Conservation (phyloP, 306 rosid genomes). For the Medicago lupulina region DNA sequence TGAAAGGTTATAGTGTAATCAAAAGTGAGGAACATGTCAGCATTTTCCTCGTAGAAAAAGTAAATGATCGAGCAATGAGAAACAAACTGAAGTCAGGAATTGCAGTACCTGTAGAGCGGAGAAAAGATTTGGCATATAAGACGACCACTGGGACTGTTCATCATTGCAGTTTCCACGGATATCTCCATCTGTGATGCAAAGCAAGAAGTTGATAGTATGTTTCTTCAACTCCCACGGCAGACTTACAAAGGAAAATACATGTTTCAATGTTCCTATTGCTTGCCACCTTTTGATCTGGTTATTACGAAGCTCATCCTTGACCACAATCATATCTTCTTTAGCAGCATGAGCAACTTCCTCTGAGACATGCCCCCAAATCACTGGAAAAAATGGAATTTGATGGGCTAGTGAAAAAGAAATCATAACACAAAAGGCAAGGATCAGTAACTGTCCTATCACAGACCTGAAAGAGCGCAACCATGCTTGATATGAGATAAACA, state of each 20-base stretch:
- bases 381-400: slow-evolving; percentile 49
- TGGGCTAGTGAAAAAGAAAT: slow-evolving; percentile 28
- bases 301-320: slow-evolving; percentile 64
- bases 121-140: slow-evolving; percentile 65
- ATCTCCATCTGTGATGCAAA: slow-evolving; percentile 57
- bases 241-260: slow-evolving; percentile 58
- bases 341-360: slow-evolving; percentile 64
- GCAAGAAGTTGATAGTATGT: slow-evolving; percentile 72
- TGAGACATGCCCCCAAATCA: slow-evolving; percentile 74
- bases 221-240: slow-evolving; percentile 83
- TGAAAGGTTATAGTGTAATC: slow-evolving; percentile 51
- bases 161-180: slow-evolving; percentile 44
- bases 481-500: slow-evolving; percentile 72
- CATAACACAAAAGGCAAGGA: slow-evolving; percentile 36
- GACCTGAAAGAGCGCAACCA: slow-evolving; percentile 88
- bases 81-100: slow-evolving; percentile 6
- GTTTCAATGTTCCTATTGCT: slow-evolving; percentile 81
- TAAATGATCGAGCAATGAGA: slow-evolving; percentile 6
- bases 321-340: slow-evolving; percentile 55
- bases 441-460: slow-evolving; percentile 41
- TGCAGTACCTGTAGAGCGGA: slow-evolving; percentile 75
- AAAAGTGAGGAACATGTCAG: slow-evolving; percentile 29
- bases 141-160: slow-evolving; percentile 52
- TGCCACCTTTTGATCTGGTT: slow-evolving; percentile 78
- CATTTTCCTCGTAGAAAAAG: slow-evolving; percentile 30